Evolutionary conservation across 129 eudicot species (phyloP), one percentile per base, ranked within the genome.

Genomic region (Dittrichia graveolens): DNA sequence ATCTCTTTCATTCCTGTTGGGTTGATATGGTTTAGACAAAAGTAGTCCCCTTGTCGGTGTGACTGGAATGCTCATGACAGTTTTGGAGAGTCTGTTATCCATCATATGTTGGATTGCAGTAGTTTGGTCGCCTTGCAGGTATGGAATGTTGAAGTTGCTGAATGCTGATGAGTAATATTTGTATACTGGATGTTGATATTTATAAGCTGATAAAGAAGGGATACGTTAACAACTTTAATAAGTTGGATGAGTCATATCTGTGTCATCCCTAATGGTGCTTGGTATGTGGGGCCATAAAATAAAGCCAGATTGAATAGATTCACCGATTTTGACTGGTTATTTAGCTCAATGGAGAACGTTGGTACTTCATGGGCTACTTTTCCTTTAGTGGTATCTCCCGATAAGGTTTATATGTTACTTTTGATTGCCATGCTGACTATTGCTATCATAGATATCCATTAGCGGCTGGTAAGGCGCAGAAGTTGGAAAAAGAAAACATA

Each of bases 161-260:
- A 18, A 53, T 65, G 55, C 58, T 49, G 61, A 71, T 66, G 57
- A 6, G 8, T 11, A 44, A 47, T 24, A 24, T 24, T 24, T 69
- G 43, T 46, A 14, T 73, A 39, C 6, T 56, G 39, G 41, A 48
- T 45, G 40, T 37, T 18, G 59, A 62, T 64, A 83, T 78, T 78
- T 74, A 78, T 74, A 69, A 45, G 57, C 73, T 11, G 5, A n/a
- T 55, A 38, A 70, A 47, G 58, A 37, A 8, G 16, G n/a, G 8
- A 50, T 52, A 60, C 48, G 34, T 24, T 45, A 43, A 24, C 57
- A 38, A 69, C 56, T 78, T 74, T 69, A 24, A 24, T 24, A 38
- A 55, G 70, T 48, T 82, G 77, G 53, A 70, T 55, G 80, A 77
- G 78, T 69, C 80, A 74, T 74, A 31, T 62, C 7, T 55, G 11